A percentile compares a stretch with the other conserved stretches of the same genome.
Conservation (phyloP, 257 asterid species). For the Solanum sejunctum region DNA sequence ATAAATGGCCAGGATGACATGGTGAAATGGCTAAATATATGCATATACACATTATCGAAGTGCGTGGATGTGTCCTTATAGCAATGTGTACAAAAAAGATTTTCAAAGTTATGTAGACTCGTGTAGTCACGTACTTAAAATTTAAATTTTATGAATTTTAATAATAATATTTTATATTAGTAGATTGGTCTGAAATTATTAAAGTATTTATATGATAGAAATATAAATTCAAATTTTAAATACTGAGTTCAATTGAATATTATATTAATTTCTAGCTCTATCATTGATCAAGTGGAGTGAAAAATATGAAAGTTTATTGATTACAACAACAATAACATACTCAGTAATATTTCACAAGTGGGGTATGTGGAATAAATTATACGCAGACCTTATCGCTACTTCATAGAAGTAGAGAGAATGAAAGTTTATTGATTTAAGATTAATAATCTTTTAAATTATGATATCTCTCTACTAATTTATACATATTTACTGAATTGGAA, state of each 20-base stretch:
- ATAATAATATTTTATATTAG: not conserved
- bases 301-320: not conserved
- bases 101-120: not conserved
- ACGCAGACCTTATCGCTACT: no score
- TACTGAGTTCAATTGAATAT: not conserved
- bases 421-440: not conserved
- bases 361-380: no score
- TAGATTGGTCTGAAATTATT: not conserved
- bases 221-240: not conserved
- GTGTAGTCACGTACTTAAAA: accelerated
- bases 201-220: accelerated
- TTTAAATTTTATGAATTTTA: not conserved
- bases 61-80: not conserved
- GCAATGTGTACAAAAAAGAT: not conserved
- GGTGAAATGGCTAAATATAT: not conserved
- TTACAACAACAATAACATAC: no score
- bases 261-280: not conserved
- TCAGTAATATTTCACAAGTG: no score
- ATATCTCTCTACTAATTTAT: not conserved
- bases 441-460: not conserved
- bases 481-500: not conserved
- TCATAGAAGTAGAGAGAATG: no score
- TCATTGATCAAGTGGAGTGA: accelerated
- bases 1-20: not conserved
- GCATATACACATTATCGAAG: not conserved